Conservation (phyloP, 139 green algal species). For the Spirogloea muscicola region DNA sequence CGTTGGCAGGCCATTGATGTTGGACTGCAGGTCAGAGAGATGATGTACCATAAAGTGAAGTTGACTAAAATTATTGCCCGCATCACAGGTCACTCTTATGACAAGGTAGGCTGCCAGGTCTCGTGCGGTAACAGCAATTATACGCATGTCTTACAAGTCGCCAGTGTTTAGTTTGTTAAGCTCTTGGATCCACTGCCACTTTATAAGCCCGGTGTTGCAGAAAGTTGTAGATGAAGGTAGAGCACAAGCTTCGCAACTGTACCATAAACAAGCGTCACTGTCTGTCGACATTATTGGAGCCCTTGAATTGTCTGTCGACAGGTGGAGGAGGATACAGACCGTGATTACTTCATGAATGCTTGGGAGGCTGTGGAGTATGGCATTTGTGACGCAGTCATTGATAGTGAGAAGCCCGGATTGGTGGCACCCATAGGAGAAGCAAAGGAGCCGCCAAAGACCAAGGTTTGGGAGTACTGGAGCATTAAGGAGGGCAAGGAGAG, state of each 20-base stretch:
- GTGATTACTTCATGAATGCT: slow-evolving; percentile 96
- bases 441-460: slow-evolving; percentile 20
- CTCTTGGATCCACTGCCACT: too few species aligned
- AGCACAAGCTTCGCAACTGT: too few species aligned
- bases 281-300: too few species aligned
- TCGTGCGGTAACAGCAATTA: too few species aligned
- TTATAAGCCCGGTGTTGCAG: too few species aligned
- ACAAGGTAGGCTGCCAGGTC: slow-evolving; percentile 21
- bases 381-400: slow-evolving; percentile 95
- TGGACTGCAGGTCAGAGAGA: slow-evolving; percentile 93
- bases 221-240: too few species aligned
- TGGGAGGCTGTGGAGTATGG: slow-evolving; percentile 94
- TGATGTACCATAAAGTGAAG: slow-evolving; percentile 99
- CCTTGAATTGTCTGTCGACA: too few species aligned
- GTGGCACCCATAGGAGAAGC: slow-evolving; percentile 32
- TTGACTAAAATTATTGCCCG: slow-evolving; percentile 95
- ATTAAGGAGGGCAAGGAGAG: slow-evolving; percentile 25
- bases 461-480: slow-evolving; percentile 17
- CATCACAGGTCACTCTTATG: slow-evolving; percentile 65
- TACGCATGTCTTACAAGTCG: too few species aligned
- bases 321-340: slow-evolving; percentile 96
- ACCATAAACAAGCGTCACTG: too few species aligned
- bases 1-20: slow-evolving; percentile 75
- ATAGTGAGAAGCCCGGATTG: slow-evolving; percentile 71
- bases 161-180: too few species aligned